A percentile compares a stretch with the other conserved stretches of the same genome.
Evolutionary conservation across 1,284 basidiomycete genomes (phyloP).

Genomic region (Cryptococcus deneoformans): DNA sequence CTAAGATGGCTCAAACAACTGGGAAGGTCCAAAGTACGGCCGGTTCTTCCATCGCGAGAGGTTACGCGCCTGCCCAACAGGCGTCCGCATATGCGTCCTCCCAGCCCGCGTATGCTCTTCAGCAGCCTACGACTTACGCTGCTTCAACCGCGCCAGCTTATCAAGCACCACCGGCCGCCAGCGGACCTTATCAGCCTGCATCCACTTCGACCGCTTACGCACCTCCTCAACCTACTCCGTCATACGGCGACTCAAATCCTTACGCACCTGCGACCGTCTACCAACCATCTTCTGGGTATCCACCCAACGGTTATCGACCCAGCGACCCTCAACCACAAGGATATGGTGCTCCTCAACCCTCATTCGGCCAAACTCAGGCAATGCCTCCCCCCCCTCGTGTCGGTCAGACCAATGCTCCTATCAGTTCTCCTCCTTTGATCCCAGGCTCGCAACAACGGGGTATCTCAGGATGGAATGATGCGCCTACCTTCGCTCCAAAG

Average conservation of each 20-base stretch:
- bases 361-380: constrained; percentile 23
- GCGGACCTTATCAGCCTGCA: constrained; percentile 11
- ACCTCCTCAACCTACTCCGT: constrained; percentile 4
- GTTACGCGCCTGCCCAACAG: constrained; percentile 8
- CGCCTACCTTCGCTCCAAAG: constrained; percentile 54
- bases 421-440: constrained; percentile 26
- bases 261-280: constrained; percentile 17
- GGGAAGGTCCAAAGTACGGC: constrained; percentile 2
- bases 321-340: constrained; percentile 29
- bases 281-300: constrained; percentile 9
- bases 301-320: constrained; percentile 23
- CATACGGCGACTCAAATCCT: constrained; percentile 12
- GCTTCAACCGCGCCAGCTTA: constrained; percentile 22
- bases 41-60: constrained; percentile 7
- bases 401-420: constrained; percentile 13
- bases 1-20: constrained; percentile 3
- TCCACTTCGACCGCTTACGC: constrained; percentile 14
- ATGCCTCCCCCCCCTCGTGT: constrained; percentile 48
- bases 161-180: constrained; percentile 25
- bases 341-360: constrained; percentile 31
- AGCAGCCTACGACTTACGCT: constrained; percentile 3
- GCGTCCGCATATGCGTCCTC: constrained; percentile 1
- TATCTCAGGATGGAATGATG: constrained; percentile 87
- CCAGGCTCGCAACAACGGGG: constrained; percentile 53
- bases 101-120: not conserved